Evolutionary conservation across 1,284 basidiomycete genomes (phyloP), one percentile per base, ranked within the genome.

Genomic region (Austroboletus rostrupii): DNA sequence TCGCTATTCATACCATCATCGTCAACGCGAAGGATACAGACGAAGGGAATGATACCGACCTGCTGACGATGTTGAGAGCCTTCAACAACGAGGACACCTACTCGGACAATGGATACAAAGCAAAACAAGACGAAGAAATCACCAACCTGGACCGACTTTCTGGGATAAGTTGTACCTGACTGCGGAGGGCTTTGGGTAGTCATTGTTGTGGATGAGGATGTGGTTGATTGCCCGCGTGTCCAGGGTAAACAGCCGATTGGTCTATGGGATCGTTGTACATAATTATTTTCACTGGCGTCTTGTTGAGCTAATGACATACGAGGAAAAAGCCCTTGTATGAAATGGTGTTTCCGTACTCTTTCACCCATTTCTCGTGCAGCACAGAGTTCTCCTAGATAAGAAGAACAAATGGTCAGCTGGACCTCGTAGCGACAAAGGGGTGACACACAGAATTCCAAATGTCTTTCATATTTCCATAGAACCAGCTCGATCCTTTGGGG

Each of bases 391-490:
- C 70, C 73, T 74, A 43, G 26, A 23, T 9, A 5, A 11, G 14
- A 16, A 2, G 3, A 38, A 31, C n/a, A 3, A n/a, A n/a, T n/a
- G n/a, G n/a, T n/a, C n/a, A n/a, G n/a, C n/a, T n/a, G n/a, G n/a
- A n/a, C n/a, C n/a, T n/a, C n/a, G n/a, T n/a, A n/a, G n/a, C n/a
- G n/a, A n/a, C 9, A 31, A 5, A 1, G 16, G 23, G 17, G 16
- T 13, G 33, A 58, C 72, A 48, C 52, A 79, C 74, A 14, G 65
- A 67, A 2, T 70, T 60, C 44, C 62, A 63, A 3, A 83, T 71
- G 6, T 78, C 72, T 44, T 61, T 67, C 47, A 80, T 37, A 57
- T 81, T 79, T 0, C 85, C 85, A 54, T 68, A 82, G 19, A 87
- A 54, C 53, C 71, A 72, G 57, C 75, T 78, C 1, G 68, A 55